Conservation (phyloP, 371 early-diverging fungal genomes). For the Saksenaea vasiformis region DNA sequence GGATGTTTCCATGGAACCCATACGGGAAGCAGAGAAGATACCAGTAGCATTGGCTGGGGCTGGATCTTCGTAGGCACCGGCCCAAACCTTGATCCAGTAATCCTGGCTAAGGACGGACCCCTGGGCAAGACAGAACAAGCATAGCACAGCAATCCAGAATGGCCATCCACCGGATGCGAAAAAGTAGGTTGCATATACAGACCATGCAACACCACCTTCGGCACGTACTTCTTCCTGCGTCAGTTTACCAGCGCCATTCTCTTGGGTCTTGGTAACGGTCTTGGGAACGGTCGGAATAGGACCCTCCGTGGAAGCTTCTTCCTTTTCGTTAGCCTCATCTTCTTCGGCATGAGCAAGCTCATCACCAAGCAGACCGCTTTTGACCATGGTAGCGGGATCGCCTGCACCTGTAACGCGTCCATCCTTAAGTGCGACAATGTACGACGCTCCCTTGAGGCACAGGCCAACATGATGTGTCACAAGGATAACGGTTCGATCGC, state of each 20-base stretch:
- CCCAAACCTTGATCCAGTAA: constrained; percentile 15
- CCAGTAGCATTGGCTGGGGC: constrained; percentile 2
- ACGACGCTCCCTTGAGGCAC: constrained; percentile 66
- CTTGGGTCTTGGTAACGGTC: constrained; percentile 18
- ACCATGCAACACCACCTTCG: constrained; percentile 52
- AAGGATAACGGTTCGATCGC: constrained; percentile 74
- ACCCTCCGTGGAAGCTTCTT: constrained; percentile 29
- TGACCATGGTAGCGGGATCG: constrained; percentile 39
- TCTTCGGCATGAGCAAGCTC: constrained; percentile 28
- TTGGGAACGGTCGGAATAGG: constrained; percentile 24
- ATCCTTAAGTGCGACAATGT: constrained; percentile 65
- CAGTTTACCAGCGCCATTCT: constrained; percentile 42
- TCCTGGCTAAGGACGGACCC: constrained; percentile 14
- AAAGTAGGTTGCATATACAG: constrained; percentile 55
- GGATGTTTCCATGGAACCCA: not conserved
- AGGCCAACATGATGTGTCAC: constrained; percentile 82
- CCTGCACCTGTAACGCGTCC: constrained; percentile 65
- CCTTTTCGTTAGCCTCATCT: constrained; percentile 15
- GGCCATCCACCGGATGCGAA: constrained; percentile 53
- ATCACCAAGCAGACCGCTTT: constrained; percentile 46
- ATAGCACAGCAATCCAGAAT: constrained; percentile 38
- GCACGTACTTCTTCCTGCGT: constrained; percentile 58
- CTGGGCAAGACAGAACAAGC: constrained; percentile 42
- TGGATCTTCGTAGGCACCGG: not conserved
- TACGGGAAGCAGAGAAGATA: constrained; percentile 21